phyloP scores from a whole-genome alignment of 2,329 filamentous ascomycete genomes.

The Hymenoscyphus albidus region DNA sequence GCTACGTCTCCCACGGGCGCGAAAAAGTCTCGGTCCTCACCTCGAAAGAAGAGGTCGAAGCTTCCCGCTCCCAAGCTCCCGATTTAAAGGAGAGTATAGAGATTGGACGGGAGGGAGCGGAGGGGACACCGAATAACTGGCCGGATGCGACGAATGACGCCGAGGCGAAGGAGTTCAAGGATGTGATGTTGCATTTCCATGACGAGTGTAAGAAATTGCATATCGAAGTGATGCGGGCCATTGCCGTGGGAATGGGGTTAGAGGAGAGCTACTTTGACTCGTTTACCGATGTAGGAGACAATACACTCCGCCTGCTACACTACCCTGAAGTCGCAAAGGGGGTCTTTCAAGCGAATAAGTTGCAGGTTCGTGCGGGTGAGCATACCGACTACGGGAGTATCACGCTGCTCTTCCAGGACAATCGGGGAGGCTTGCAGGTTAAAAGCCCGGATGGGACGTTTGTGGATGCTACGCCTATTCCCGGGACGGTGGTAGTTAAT shows the following conservation, averaged over 20 bases:
- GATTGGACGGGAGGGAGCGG: constrained; percentile 58
- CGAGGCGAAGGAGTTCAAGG: constrained; percentile 58
- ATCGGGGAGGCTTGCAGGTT: constrained; percentile 48
- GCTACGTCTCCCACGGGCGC: constrained; percentile 54
- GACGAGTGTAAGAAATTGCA: constrained; percentile 71
- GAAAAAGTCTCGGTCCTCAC: constrained; percentile 28
- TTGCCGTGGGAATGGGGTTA: constrained; percentile 76
- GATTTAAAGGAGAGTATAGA: constrained; percentile 65
- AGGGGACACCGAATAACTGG: constrained; percentile 73
- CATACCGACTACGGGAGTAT: constrained; percentile 52
- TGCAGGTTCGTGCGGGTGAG: constrained; percentile 46
- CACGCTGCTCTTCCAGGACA: constrained; percentile 53
- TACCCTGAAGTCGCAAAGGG: constrained; percentile 48
- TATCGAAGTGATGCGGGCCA: constrained; percentile 74
- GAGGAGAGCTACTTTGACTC: constrained; percentile 70
- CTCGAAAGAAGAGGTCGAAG: constrained; percentile 36
- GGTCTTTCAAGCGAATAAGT: constrained; percentile 48
- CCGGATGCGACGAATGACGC: constrained; percentile 50
- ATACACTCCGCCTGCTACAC: constrained; percentile 58
- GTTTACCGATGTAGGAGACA: constrained; percentile 63
- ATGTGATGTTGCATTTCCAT: constrained; percentile 72
- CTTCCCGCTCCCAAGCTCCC: constrained; percentile 52
- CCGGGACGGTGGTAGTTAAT: constrained; percentile 80
- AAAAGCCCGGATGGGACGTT: constrained; percentile 72
- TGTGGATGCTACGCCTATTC: constrained; percentile 78